phyloP scores from a whole-genome alignment of 164 flowering plant genomes.

The Dillenia turbinata region DNA sequence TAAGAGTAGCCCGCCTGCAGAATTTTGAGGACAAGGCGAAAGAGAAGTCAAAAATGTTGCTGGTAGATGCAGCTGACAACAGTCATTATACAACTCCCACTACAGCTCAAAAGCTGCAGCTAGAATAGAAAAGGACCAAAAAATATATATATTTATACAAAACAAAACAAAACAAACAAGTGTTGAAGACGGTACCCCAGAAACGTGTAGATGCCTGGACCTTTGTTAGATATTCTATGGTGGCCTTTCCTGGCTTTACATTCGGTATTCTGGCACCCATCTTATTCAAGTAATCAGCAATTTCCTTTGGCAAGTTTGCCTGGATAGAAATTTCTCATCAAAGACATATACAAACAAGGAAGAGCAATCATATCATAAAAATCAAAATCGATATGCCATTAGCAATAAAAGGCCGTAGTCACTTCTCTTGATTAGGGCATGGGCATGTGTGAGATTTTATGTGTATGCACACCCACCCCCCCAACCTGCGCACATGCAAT shows the following conservation, averaged over 20 bases:
- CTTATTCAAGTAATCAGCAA: constrained; percentile 91
- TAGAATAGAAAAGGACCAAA: too few relatives aligned
- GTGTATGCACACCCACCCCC: too few relatives aligned
- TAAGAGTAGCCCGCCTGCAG: constrained; percentile 79
- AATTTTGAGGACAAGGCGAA: constrained; percentile 7
- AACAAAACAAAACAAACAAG: background rate
- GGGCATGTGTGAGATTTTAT: too few relatives aligned
- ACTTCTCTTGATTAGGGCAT: too few relatives aligned
- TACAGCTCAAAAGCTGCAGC: background rate
- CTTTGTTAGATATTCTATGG: constrained; percentile 77
- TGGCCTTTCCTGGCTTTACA: constrained; percentile 95
- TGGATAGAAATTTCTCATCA: constrained; percentile 21
- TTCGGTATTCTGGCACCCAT: constrained; percentile 98
- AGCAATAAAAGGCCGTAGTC: too few relatives aligned
- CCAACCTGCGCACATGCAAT: too few relatives aligned
- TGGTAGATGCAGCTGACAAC: too few relatives aligned
- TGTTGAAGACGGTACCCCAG: constrained; percentile 65
- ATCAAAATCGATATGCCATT: too few relatives aligned
- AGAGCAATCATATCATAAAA: too few relatives aligned
- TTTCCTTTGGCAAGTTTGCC: constrained; percentile 99
- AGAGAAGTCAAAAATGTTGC: background rate
- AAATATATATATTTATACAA: too few relatives aligned
- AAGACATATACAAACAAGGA: constrained; percentile 51
- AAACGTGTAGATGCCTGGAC: constrained; percentile 97
- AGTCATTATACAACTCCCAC: background rate